phyloP scores from a whole-genome alignment of 345 rosid species.

The Bruguiera sexangula region DNA sequence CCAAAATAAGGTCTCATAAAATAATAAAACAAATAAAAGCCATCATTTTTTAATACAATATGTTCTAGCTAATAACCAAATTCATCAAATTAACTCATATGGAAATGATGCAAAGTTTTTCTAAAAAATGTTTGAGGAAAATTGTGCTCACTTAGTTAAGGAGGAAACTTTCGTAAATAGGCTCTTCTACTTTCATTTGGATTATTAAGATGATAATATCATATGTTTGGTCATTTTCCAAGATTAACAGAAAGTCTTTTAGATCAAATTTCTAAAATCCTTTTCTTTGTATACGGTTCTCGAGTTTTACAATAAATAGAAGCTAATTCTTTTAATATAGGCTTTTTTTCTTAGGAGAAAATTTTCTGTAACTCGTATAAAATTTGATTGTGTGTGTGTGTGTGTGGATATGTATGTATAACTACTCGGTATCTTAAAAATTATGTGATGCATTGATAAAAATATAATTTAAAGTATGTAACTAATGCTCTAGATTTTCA shows the following conservation, averaged over 20 bases:
- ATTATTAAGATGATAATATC: constrained; percentile 5
- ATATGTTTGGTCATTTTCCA: not conserved
- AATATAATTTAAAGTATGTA: too few species aligned
- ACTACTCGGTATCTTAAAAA: too few species aligned
- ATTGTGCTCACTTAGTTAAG: not conserved
- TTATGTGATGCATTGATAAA: too few species aligned
- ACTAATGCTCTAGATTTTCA: too few species aligned
- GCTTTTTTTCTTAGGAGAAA: too few species aligned
- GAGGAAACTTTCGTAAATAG: not conserved
- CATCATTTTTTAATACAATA: not conserved
- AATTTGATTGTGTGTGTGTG: too few species aligned
- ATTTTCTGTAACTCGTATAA: too few species aligned
- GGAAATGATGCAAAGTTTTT: not conserved
- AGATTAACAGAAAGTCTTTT: not conserved
- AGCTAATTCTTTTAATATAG: too few species aligned
- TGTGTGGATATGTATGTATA: too few species aligned
- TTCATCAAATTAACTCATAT: not conserved
- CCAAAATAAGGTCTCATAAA: not conserved
- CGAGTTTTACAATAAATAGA: too few species aligned
- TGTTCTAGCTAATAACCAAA: constrained; percentile 6
- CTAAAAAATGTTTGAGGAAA: not conserved
- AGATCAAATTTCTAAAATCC: not conserved
- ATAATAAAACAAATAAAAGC: not conserved
- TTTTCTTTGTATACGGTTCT: not conserved
- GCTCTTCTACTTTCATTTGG: not conserved